Evolutionary conservation across 2,329 filamentous ascomycete species (phyloP).

Genomic region (Aspergillus uvarum): DNA sequence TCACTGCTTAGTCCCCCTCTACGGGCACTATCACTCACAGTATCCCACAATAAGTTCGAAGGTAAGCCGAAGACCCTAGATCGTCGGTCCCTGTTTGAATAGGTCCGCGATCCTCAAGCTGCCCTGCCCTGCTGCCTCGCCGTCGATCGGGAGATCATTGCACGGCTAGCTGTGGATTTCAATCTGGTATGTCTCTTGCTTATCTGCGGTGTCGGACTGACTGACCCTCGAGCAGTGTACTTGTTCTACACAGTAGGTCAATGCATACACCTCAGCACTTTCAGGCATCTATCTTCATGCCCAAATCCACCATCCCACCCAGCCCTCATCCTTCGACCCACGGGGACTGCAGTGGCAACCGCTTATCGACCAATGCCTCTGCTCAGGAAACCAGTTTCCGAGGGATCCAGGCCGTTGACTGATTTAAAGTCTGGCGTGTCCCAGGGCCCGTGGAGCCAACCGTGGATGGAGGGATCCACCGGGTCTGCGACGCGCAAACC

Average conservation of each 20-base stretch:
- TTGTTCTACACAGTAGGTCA: no score
- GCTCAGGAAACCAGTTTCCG: conserved; percentile 1
- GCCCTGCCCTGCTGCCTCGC: not conserved
- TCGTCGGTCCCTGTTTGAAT: not conserved
- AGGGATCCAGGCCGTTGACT: not conserved
- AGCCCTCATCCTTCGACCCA: not conserved
- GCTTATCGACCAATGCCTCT: not conserved
- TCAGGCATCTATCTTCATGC: not conserved
- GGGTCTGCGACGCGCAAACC: conserved; percentile 4
- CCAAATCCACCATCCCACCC: not conserved
- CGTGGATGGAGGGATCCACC: conserved; percentile 3
- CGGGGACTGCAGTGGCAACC: not conserved
- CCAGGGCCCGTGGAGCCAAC: conserved; percentile 2
- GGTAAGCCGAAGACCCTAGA: not conserved
- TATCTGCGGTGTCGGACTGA: no score
- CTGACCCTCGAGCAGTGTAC: no score
- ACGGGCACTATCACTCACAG: no score
- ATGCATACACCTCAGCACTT: not conserved
- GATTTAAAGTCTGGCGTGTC: not conserved
- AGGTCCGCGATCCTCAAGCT: not conserved
- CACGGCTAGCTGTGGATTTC: not conserved
- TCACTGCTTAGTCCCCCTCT: no score
- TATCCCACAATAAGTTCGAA: not conserved
- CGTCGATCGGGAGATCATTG: not conserved
- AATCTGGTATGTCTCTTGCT: not conserved